Percentiles rank a stretch among this genome's conserved stretches.
phyloP scores from a whole-genome alignment of 1,139 yeast species.

The Barnettozyma hawaiiensis region DNA sequence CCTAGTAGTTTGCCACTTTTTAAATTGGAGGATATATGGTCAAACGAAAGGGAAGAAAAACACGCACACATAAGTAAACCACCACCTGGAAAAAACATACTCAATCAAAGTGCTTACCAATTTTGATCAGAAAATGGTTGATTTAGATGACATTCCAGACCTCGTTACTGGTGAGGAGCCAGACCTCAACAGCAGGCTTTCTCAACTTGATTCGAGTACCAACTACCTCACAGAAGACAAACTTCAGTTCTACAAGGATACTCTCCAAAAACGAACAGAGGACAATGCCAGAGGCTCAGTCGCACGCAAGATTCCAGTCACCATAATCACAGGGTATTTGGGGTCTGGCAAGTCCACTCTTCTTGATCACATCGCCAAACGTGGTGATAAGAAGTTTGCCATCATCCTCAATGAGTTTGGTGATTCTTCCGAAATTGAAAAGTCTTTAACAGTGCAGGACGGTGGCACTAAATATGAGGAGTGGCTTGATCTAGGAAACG shows the following conservation, averaged over 20 bases:
- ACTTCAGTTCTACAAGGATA: slow-evolving; percentile 15
- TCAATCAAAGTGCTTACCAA: neutral
- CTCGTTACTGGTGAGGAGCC: slow-evolving; percentile 1
- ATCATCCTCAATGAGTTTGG: slow-evolving; percentile 90
- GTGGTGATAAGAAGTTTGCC: slow-evolving; percentile 70
- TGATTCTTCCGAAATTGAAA: slow-evolving; percentile 84
- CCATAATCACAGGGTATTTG: slow-evolving; percentile 88
- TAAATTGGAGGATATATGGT: no score
- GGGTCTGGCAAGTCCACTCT: slow-evolving; percentile 95
- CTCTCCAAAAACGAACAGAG: slow-evolving; percentile 10
- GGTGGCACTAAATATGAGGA: slow-evolving; percentile 65
- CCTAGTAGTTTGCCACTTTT: no score
- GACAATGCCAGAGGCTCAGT: slow-evolving; percentile 2
- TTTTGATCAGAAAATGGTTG: neutral
- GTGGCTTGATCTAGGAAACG: slow-evolving; percentile 95
- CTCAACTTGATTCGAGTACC: slow-evolving; percentile 14
- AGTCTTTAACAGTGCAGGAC: slow-evolving; percentile 72
- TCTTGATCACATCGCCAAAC: slow-evolving; percentile 64
- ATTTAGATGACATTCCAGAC: slow-evolving; percentile 21
- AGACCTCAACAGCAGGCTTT: slow-evolving; percentile 24
- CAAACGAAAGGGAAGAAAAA: neutral
- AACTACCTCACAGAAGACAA: slow-evolving; percentile 17
- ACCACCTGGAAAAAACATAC: neutral
- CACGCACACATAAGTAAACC: neutral
- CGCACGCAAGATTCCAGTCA: slow-evolving; percentile 65